These are phyloP conservation scores for Sequoiadendron giganteum DNA, from an alignment of 75 land plant genomes.

Conservation along the genomic window DNA sequence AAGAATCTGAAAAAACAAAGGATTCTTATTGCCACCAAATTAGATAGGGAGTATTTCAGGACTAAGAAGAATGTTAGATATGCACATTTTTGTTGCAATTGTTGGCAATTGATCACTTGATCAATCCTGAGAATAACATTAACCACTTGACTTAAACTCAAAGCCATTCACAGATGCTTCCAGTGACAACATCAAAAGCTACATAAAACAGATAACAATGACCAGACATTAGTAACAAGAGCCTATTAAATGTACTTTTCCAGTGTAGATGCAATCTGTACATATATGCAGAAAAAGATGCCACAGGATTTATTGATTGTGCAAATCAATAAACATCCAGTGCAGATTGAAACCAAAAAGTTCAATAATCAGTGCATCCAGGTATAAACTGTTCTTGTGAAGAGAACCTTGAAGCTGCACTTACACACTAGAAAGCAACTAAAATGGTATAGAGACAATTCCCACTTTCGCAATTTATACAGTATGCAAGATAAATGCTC, in stretches of 20 bases:
- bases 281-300: neutral
- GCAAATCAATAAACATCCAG: neutral
- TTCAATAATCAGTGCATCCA: neutral
- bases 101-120: neutral
- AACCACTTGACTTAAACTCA: neutral
- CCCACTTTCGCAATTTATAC: no score
- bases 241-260: neutral
- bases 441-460: neutral
- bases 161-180: neutral
- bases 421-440: neutral
- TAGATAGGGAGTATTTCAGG: neutral
- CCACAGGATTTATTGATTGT: neutral
- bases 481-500: neutral
- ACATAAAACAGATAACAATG: neutral
- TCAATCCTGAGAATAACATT: neutral
- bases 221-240: neutral
- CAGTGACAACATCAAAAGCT: neutral
- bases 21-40: neutral
- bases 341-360: neutral
- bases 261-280: neutral
- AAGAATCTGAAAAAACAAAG: neutral
- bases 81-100: neutral
- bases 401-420: neutral
- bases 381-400: neutral
- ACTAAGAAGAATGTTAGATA: neutral